A percentile compares a stretch with the other conserved stretches of the same genome.
Conservation (phyloP, 2,329 filamentous ascomycete species). For the Alternaria triticimaculans region DNA sequence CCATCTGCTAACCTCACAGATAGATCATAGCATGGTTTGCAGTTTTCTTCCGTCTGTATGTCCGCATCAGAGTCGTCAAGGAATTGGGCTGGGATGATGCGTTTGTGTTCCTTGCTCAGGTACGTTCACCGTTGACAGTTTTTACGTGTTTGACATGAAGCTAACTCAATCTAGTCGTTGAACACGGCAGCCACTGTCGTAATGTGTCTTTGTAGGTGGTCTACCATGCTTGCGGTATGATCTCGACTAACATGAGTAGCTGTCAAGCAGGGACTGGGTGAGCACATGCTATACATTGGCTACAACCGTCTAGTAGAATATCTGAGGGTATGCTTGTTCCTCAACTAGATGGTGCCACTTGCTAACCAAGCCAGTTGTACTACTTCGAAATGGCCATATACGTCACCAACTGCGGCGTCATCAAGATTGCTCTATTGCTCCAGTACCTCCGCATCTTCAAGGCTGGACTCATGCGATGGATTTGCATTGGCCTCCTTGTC, state of each 20-base stretch:
- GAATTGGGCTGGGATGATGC: conserved; percentile 48
- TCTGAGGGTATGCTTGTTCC: conserved; percentile 13
- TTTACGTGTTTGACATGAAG: background rate
- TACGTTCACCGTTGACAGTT: conserved; percentile 14
- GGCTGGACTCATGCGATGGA: conserved; percentile 35
- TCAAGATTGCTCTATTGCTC: conserved; percentile 45
- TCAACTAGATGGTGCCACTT: background rate
- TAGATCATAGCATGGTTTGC: conserved; percentile 38
- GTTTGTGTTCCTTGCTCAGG: conserved; percentile 38
- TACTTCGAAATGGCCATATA: conserved; percentile 40
- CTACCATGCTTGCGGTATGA: too few species aligned
- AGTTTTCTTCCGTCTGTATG: conserved; percentile 37
- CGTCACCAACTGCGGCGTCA: conserved; percentile 38
- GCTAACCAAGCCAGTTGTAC: conserved; percentile 27
- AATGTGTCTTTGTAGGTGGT: conserved; percentile 36
- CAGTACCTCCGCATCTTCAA: conserved; percentile 50
- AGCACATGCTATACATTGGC: conserved; percentile 40
- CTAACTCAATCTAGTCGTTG: conserved; percentile 22
- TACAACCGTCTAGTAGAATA: conserved; percentile 19
- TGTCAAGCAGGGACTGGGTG: conserved; percentile 39
- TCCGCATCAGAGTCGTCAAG: conserved; percentile 35
- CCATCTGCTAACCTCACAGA: conserved; percentile 11
- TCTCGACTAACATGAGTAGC: conserved; percentile 27
- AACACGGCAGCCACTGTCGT: conserved; percentile 35
- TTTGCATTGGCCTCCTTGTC: conserved; percentile 31